Evolutionary conservation across 768 basidiomycete genomes (phyloP).

Genomic region (Butyriboletus loyo): DNA sequence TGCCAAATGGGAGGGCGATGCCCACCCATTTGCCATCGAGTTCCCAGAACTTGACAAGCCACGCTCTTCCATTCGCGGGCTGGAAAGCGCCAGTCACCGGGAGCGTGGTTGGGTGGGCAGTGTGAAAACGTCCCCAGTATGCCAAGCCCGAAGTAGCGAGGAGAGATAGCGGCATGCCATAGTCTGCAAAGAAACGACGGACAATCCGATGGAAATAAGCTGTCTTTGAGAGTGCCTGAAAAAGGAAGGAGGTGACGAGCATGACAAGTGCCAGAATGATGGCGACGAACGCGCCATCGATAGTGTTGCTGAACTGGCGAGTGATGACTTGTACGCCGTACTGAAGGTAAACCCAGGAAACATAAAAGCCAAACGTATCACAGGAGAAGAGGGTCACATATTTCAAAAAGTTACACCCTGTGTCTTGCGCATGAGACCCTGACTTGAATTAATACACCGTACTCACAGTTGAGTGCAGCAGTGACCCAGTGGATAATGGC

Average conservation of each 20-base stretch:
- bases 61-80: constrained; percentile 67
- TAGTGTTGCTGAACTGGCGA: constrained; percentile 52
- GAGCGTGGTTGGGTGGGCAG: constrained; percentile 58
- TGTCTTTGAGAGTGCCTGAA: constrained; percentile 61
- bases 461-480: constrained; percentile 70
- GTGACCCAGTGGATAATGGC: constrained; percentile 85
- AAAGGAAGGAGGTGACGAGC: constrained; percentile 71
- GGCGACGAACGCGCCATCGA: constrained; percentile 54
- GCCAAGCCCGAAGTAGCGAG: constrained; percentile 73
- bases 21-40: constrained; percentile 87
- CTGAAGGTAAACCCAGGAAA: constrained; percentile 86
- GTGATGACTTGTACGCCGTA: constrained; percentile 85
- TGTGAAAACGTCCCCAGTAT: constrained; percentile 80
- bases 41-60: constrained; percentile 90
- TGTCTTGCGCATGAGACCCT: not conserved
- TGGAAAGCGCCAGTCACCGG: constrained; percentile 68
- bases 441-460: not conserved
- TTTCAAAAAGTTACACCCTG: constrained; percentile 80
- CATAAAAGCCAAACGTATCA: constrained; percentile 92
- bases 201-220: constrained; percentile 70
- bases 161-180: constrained; percentile 88
- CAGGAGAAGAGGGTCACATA: constrained; percentile 90
- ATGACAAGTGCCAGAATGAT: constrained; percentile 77
- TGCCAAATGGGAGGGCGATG: constrained; percentile 84
- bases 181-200: constrained; percentile 76